Evolutionary conservation across 2,329 filamentous ascomycete species (phyloP), one percentile per base, ranked within the genome.

Genomic region (Fusarium agapanthi): DNA sequence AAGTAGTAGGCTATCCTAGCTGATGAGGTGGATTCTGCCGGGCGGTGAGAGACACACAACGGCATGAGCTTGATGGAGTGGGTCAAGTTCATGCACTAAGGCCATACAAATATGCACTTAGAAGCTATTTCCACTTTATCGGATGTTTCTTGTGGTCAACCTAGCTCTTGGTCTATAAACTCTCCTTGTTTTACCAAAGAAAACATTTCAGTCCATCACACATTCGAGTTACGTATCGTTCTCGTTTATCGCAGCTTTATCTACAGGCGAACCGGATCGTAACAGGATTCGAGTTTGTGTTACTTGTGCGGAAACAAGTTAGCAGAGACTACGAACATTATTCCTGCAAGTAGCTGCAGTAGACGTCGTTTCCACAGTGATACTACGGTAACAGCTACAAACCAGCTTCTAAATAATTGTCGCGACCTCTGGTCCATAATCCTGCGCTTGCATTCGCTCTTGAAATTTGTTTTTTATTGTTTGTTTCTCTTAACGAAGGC

Each of bases 21-120:
- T 75, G 71, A 77, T 75, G 71, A 77, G 73, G 74, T 76, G 67
- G 67, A 76, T 79, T 82, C 77, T 82, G 81, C 81, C 81, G 72
- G 80, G 81, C 80, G 81, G 81, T 82, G 75, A 79, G 66, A 10
- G 12, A 24, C 26, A 13, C 16, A 18, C 13, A 24, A 24, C 64
- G 43, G 41, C 69, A 61, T 62, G 50, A 59, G 70, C 50, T 62
- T 51, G 51, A 48, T 61, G 18, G 10, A 26, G 60, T 55, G 73
- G 63, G 61, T 44, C 68, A 6, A 4, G 2, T 34, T 35, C 70
- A 78, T 76, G 71, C 66, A 71, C 65, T 72, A 75, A 77, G 28
- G 16, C 71, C 65, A 43, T 66, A 71, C 66, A 66, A 22, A 30
- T 48, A 73, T 79, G 77, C 73, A 73, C 45, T 41, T 79, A 79